Percentiles rank a stretch among this genome's conserved stretches.
Conservation (phyloP, 257 asterid genomes). For the Solanum virginianum region DNA sequence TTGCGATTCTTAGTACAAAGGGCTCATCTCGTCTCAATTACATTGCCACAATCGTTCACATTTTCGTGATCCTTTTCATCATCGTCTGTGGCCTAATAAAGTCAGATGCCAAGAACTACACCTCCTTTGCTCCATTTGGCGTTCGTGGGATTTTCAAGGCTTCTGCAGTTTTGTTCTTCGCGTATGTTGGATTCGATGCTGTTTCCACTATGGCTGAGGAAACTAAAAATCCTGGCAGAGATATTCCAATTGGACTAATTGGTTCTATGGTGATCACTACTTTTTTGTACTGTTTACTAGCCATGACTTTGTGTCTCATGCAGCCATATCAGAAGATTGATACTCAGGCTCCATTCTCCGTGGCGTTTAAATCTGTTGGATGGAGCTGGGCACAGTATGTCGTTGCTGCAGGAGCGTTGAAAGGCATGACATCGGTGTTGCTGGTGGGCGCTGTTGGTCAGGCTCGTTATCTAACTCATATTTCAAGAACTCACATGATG, state of each 20-base stretch:
- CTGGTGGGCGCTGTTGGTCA: not conserved
- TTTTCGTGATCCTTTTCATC: not conserved
- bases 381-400: not conserved
- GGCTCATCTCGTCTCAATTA: not conserved
- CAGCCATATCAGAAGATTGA: not conserved
- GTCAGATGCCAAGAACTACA: not conserved
- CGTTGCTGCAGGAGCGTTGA: not conserved
- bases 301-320: not conserved
- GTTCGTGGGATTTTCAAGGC: not conserved
- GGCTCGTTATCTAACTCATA: not conserved
- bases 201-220: conserved; percentile 1
- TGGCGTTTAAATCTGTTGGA: not conserved
- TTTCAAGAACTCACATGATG: not conserved
- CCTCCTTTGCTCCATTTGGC: not conserved
- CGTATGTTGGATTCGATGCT: conserved; percentile 3
- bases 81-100: not conserved
- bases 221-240: not conserved
- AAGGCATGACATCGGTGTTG: not conserved
- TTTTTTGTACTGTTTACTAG: not conserved
- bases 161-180: not conserved
- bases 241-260: not conserved
- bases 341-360: not conserved
- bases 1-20: not conserved
- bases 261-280: not conserved
- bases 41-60: not conserved